phyloP scores from a whole-genome alignment of 139 green algal genomes.

The Volvox reticuliferus region DNA sequence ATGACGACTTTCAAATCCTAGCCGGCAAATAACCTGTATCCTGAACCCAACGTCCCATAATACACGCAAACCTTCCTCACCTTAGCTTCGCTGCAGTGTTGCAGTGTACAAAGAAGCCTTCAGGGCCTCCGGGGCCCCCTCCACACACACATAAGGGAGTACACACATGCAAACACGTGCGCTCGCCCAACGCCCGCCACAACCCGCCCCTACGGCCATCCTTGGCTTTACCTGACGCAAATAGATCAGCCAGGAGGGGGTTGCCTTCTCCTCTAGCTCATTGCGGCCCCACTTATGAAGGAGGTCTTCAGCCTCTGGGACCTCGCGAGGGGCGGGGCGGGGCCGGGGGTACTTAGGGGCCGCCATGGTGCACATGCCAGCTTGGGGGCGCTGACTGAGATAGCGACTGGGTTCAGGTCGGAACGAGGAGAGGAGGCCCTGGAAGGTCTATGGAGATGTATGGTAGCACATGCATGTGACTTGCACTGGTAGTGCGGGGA shows the following conservation, averaged over 20 bases:
- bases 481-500: no score
- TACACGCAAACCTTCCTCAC: no score
- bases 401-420: neutral
- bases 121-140: no score
- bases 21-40: no score
- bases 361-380: neutral
- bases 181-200: no score
- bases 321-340: neutral
- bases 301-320: slow-evolving; percentile 76
- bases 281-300: slow-evolving; percentile 77
- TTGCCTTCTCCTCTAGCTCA: slow-evolving; percentile 84
- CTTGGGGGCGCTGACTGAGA: no score
- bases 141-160: no score
- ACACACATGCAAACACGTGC: neutral
- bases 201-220: neutral
- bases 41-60: no score
- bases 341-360: neutral
- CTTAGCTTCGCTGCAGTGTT: no score
- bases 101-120: no score
- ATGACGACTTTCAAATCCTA: no score
- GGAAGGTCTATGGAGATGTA: neutral
- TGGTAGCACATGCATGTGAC: neutral
- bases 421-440: neutral
- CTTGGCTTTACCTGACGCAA: slow-evolving; percentile 10
- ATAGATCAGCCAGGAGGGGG: slow-evolving; percentile 71